A percentile compares a stretch with the other conserved stretches of the same genome.
Conservation (phyloP, 768 basidiomycete species). For the Psilocybe azurescens region DNA sequence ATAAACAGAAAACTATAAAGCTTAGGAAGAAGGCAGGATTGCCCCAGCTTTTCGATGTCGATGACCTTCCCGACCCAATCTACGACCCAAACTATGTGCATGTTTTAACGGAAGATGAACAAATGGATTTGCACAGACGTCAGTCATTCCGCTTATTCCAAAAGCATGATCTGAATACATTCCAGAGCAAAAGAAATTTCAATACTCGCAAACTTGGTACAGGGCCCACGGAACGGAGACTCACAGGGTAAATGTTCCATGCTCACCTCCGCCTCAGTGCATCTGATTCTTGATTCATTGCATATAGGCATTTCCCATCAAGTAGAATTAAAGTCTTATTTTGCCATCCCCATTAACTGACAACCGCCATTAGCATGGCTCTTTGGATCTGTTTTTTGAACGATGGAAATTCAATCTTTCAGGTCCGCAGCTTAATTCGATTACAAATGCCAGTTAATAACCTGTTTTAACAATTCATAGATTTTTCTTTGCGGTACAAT, state of each 20-base stretch:
- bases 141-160: constrained; percentile 24
- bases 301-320: constrained; percentile 70
- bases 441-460: not conserved
- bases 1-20: constrained; percentile 63
- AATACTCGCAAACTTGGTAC: constrained; percentile 84
- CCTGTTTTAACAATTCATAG: constrained; percentile 30
- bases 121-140: constrained; percentile 71
- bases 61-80: constrained; percentile 82
- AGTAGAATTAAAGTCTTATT: constrained; percentile 39
- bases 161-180: constrained; percentile 2
- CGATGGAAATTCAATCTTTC: constrained; percentile 83
- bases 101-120: constrained; percentile 69
- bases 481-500: constrained; percentile 74
- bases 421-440: constrained; percentile 42
- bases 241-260: constrained; percentile 51
- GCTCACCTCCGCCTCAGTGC: too few species aligned
- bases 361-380: constrained; percentile 50
- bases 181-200: constrained; percentile 71
- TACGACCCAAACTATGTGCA: constrained; percentile 76
- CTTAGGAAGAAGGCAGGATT: constrained; percentile 68
- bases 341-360: not conserved
- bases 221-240: constrained; percentile 84
- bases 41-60: constrained; percentile 71
- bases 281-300: too few species aligned
- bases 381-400: constrained; percentile 75